Base-by-base conservation (phyloP, 805 yeast species). In the Zygosaccharomyces gambellarensis region DNA sequence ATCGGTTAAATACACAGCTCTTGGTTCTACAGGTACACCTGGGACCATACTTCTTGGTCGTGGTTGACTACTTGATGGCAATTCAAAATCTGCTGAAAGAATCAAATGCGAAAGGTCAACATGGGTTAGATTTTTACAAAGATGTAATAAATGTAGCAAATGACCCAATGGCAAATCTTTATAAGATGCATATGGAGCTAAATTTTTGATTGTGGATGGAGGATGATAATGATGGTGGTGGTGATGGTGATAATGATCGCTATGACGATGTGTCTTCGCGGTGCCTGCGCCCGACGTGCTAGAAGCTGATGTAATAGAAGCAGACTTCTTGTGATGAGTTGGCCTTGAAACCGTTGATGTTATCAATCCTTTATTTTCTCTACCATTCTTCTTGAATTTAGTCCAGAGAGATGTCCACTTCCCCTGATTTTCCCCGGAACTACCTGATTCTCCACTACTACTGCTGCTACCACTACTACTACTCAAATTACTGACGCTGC, bases 141-240 rank as follows among this genome's bases (percentile, higher is more conserved):
- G 69, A n/a, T 75, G 76, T 34, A 89, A 60, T 32, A 88, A 59
- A 62, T 87, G 95, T 11, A 89, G 61, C 8, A 90, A 59, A 53
- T 81, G 80, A 0, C 96, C 97, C 27, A 84, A 69, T 1, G 97
- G 97, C 5, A 89, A 62, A 63, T 89, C 97, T 56, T 77, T 80
- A n/a, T 83, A 75, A 19, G 77, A 72, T 3, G 87, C 74, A 65
- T 85, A 85, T 63, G 79, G 83, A 47, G 74, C 59, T 32, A 87
- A 63, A 54, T 83, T 80, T 49, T 80, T 78, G 61, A 79, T 83
- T 36, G 81, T 80, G 41, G 69, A 64, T 2, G 94, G 94, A 61
- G 86, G 90, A 2, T 67, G 34, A n/a, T n/a, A 8, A 31, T 14
- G 29, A 27, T 27, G 29, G 29, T 10, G 32, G 10, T 11, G 32